phyloP scores from a whole-genome alignment of 2,329 filamentous ascomycete species.

The Ilyonectria mors-panacis region DNA sequence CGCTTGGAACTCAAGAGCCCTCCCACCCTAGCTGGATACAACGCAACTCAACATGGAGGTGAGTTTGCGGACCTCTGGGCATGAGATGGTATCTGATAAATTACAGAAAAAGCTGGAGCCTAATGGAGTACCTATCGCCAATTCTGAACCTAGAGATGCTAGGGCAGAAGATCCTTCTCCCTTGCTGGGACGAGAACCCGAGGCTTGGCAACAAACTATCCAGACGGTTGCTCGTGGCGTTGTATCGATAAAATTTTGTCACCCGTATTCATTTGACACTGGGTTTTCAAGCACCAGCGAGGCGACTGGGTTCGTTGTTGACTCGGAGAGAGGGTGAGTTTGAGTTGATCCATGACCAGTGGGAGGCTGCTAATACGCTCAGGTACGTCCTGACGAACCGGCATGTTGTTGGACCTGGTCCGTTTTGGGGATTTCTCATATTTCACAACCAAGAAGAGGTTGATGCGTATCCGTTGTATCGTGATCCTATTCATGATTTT shows the following conservation, averaged over 20 bases:
- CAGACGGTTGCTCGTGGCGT: conserved; percentile 95
- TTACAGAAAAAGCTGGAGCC: too few relatives aligned
- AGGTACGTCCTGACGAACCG: conserved; percentile 88
- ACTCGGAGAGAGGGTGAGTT: conserved; percentile 86
- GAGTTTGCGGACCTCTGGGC: background rate
- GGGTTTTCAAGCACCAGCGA: conserved; percentile 95
- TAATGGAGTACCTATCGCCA: too few relatives aligned
- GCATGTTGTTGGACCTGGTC: conserved; percentile 94
- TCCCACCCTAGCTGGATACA: background rate
- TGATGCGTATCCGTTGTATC: conserved; percentile 95
- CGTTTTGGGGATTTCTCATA: conserved; percentile 98
- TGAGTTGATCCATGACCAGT: background rate
- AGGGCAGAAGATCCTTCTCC: too few relatives aligned
- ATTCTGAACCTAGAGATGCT: too few relatives aligned
- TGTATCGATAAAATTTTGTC: conserved; percentile 98
- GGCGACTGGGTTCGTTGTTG: conserved; percentile 98
- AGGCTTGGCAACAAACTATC: conserved; percentile 89
- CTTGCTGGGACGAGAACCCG: too few relatives aligned
- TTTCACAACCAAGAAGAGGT: conserved; percentile 99
- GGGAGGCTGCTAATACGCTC: conserved; percentile 5
- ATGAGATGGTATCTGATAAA: too few relatives aligned
- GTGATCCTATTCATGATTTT: conserved; percentile 98
- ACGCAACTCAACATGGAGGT: background rate
- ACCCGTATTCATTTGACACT: conserved; percentile 98
- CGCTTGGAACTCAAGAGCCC: background rate